A percentile compares a stretch with the other conserved stretches of the same genome.
Evolutionary conservation across 2,329 filamentous ascomycete species (phyloP).

Genomic region (Penicillium fuscoglaucum): DNA sequence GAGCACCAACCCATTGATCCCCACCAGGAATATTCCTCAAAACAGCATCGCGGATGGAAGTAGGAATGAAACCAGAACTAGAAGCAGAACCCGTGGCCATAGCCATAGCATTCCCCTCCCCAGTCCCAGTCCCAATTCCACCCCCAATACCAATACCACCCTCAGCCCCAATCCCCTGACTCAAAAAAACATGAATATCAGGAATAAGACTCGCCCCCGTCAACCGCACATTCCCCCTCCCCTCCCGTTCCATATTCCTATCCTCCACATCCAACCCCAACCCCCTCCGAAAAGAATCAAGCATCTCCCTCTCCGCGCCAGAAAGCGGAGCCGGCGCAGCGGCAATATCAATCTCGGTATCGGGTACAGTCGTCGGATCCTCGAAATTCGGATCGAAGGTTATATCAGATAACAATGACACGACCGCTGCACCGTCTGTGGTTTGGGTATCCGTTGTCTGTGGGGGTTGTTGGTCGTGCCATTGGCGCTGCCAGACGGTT

Average conservation of each 20-base stretch:
- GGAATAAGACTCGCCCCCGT: constrained; percentile 36
- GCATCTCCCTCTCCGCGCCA: constrained; percentile 28
- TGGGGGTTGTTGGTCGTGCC: no score
- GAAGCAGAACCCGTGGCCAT: neutral
- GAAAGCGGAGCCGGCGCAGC: constrained; percentile 25
- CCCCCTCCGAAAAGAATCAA: constrained; percentile 34
- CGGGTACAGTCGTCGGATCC: neutral
- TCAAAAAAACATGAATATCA: constrained; percentile 35
- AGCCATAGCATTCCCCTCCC: neutral
- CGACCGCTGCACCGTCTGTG: constrained; percentile 46
- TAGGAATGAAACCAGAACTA: neutral
- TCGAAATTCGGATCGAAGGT: constrained; percentile 31
- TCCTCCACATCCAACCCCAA: neutral
- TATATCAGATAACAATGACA: constrained; percentile 39
- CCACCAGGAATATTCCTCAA: constrained; percentile 34
- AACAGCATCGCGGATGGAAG: constrained; percentile 33
- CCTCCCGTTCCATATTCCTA: no score
- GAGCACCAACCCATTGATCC: constrained; percentile 35
- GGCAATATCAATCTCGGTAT: constrained; percentile 21
- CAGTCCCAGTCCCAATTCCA: neutral
- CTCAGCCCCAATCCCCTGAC: neutral
- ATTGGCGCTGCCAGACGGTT: constrained; percentile 24
- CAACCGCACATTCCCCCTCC: constrained; percentile 10
- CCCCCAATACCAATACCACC: neutral
- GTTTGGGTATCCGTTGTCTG: constrained; percentile 6